phyloP scores from a whole-genome alignment of 306 rosid species.

The Dicorynia guianensis region DNA sequence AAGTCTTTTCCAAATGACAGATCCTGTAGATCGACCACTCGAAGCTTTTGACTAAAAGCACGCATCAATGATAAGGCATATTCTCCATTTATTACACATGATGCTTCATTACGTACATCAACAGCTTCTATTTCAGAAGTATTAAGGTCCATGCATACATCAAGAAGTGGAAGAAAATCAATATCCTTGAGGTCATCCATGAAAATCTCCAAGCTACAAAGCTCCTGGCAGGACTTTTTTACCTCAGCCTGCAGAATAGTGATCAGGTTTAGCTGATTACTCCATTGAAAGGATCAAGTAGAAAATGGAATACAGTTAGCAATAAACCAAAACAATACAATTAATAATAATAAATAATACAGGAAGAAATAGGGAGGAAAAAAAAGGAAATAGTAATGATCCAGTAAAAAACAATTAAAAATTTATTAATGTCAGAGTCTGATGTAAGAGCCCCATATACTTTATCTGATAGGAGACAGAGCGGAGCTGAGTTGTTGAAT shows the following conservation, averaged over 20 bases:
- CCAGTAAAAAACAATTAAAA: conserved; percentile 9
- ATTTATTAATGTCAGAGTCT: conserved; percentile 16
- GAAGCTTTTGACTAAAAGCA: conserved; percentile 74
- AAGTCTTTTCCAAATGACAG: conserved; percentile 68
- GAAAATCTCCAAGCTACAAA: conserved; percentile 65
- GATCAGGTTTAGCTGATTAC: conserved; percentile 37
- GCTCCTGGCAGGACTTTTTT: conserved; percentile 55
- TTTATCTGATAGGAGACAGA: not conserved
- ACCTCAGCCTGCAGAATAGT: conserved; percentile 63
- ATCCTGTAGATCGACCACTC: conserved; percentile 76
- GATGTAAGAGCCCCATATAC: not conserved
- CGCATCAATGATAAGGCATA: conserved; percentile 74
- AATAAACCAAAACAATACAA: no score
- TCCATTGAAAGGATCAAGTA: conserved; percentile 21
- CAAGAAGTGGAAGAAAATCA: conserved; percentile 76
- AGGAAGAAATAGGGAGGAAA: conserved; percentile 6
- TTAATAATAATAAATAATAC: not conserved
- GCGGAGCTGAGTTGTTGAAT: not conserved
- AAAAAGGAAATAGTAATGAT: not conserved
- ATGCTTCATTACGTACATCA: conserved; percentile 63
- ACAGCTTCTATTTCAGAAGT: conserved; percentile 74
- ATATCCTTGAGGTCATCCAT: conserved; percentile 67
- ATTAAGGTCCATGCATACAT: conserved; percentile 61
- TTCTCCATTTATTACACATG: conserved; percentile 64
- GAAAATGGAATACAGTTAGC: conserved; percentile 16